Conservation (phyloP, 163 green algal genomes). For the Scenedesmus sp. region DNA sequence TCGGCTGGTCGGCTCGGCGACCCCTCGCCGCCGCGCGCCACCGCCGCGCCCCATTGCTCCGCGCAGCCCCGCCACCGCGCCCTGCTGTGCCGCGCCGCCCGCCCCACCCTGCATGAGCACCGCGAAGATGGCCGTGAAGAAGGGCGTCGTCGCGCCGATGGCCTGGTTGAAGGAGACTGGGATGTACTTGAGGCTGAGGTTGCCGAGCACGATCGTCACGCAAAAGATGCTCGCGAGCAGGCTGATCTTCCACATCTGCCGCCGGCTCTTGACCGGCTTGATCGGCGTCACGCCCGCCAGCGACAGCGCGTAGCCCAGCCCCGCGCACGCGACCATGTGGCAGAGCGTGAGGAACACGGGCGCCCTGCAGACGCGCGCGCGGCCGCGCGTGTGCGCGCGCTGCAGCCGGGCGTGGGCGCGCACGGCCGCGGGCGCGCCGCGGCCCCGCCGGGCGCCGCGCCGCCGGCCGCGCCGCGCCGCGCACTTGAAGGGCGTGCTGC, state of each 20-base stretch:
- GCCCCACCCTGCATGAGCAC: slow-evolving; percentile 69
- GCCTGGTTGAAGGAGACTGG: slow-evolving; percentile 96
- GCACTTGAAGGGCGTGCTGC: slow-evolving; percentile 80
- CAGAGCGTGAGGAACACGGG: slow-evolving; percentile 92
- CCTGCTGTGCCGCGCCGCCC: slow-evolving; percentile 7
- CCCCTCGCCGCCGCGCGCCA: too few relatives aligned
- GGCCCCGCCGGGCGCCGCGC: too few relatives aligned
- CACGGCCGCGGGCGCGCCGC: too few relatives aligned
- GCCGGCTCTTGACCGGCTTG: slow-evolving; percentile 74
- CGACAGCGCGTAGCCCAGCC: slow-evolving; percentile 67
- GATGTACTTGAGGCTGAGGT: slow-evolving; percentile 89
- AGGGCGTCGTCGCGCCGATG: slow-evolving; percentile 92
- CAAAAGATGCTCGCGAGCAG: slow-evolving; percentile 88
- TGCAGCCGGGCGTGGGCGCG: not conserved
- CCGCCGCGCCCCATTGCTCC: not conserved
- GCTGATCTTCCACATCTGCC: slow-evolving; percentile 85
- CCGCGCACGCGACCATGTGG: slow-evolving; percentile 90
- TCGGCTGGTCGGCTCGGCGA: too few relatives aligned
- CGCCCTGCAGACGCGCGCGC: too few relatives aligned
- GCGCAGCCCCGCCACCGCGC: not conserved
- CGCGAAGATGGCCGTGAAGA: slow-evolving; percentile 90
- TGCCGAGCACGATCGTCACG: slow-evolving; percentile 90
- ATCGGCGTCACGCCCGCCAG: slow-evolving; percentile 53
- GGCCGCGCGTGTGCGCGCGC: slow-evolving; percentile 29
- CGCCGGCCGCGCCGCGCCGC: not conserved